phyloP scores from a whole-genome alignment of 2,329 filamentous ascomycete species.

The Pestalotiopsis sp. region DNA sequence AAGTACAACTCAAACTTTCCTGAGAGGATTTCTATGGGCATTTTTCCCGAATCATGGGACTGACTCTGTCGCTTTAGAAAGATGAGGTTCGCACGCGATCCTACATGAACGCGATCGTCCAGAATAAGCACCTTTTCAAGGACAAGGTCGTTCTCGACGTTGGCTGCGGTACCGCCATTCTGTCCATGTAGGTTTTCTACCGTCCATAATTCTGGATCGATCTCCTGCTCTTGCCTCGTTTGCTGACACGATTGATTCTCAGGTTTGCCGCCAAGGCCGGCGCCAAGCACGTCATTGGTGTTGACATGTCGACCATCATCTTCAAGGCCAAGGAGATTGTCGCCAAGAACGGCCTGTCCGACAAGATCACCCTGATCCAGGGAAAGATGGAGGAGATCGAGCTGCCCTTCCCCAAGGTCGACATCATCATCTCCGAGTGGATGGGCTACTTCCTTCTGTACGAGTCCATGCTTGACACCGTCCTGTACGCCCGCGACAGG shows the following conservation, averaged over 20 bases:
- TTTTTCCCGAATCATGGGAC: slow-evolving; percentile 13
- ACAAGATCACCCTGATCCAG: slow-evolving; percentile 97
- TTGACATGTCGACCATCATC: slow-evolving; percentile 99
- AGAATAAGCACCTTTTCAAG: slow-evolving; percentile 94
- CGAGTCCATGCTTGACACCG: slow-evolving; percentile 98
- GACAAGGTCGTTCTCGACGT: slow-evolving; percentile 88
- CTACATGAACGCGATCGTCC: slow-evolving; percentile 96
- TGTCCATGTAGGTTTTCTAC: slow-evolving; percentile 78
- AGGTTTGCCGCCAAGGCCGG: slow-evolving; percentile 98
- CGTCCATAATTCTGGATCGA: slow-evolving; percentile 15
- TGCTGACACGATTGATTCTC: slow-evolving; percentile 13
- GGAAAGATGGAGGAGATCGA: slow-evolving; percentile 99
- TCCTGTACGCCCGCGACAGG: slow-evolving; percentile 91
- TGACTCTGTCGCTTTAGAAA: slow-evolving; percentile 62
- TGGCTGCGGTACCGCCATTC: slow-evolving; percentile 94
- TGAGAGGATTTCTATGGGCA: slow-evolving; percentile 20
- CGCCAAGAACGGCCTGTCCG: slow-evolving; percentile 83
- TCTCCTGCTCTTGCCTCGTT: background rate
- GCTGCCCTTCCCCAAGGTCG: slow-evolving; percentile 91
- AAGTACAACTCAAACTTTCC: slow-evolving; percentile 43
- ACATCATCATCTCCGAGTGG: slow-evolving; percentile 99
- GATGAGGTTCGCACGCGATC: slow-evolving; percentile 96
- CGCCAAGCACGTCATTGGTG: slow-evolving; percentile 97
- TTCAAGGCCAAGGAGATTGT: slow-evolving; percentile 98
- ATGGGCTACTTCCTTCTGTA: slow-evolving; percentile 99